phyloP scores from a whole-genome alignment of 1,139 yeast species.

The Hyphopichia fennica region DNA sequence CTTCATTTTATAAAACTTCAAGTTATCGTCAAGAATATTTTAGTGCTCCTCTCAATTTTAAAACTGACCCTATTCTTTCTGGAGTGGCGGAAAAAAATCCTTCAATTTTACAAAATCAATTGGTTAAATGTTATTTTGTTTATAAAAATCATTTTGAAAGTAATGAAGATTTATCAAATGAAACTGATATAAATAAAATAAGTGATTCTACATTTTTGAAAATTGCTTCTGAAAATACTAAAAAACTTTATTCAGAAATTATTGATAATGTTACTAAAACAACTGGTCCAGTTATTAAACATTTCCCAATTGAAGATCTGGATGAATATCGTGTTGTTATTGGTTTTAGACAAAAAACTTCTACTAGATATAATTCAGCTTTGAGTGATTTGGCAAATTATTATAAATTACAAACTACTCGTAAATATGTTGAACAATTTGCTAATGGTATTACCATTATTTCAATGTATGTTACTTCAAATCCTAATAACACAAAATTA shows the following conservation, averaged over 20 bases:
- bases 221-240: slow-evolving; percentile 80
- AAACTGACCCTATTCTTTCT: slow-evolving; percentile 45
- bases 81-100: slow-evolving; percentile 40
- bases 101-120: slow-evolving; percentile 42
- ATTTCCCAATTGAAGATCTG: slow-evolving; percentile 75
- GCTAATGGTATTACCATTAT: slow-evolving; percentile 84
- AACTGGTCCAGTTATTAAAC: slow-evolving; percentile 92
- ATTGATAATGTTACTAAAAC: slow-evolving; percentile 69
- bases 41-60: slow-evolving; percentile 62
- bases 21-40: slow-evolving; percentile 82
- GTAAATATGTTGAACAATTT: slow-evolving; percentile 94
- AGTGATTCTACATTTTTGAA: slow-evolving; percentile 80
- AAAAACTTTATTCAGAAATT: slow-evolving; percentile 70
- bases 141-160: slow-evolving; percentile 67
- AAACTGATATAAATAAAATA: slow-evolving; percentile 59
- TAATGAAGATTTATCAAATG: slow-evolving; percentile 31
- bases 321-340: slow-evolving; percentile 83
- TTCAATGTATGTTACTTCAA: slow-evolving; percentile 79
- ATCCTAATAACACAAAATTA: slow-evolving; percentile 26
- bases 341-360: slow-evolving; percentile 82
- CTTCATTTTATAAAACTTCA: slow-evolving; percentile 40
- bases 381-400: slow-evolving; percentile 85
- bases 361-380: slow-evolving; percentile 88
- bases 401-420: slow-evolving; percentile 80
- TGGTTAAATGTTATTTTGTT: slow-evolving; percentile 79